Percentiles rank a stretch among this genome's conserved stretches.
These are phyloP conservation scores for Paradendryphiella salina DNA, from an alignment of 2,329 filamentous ascomycete genomes.

Conservation along the genomic window DNA sequence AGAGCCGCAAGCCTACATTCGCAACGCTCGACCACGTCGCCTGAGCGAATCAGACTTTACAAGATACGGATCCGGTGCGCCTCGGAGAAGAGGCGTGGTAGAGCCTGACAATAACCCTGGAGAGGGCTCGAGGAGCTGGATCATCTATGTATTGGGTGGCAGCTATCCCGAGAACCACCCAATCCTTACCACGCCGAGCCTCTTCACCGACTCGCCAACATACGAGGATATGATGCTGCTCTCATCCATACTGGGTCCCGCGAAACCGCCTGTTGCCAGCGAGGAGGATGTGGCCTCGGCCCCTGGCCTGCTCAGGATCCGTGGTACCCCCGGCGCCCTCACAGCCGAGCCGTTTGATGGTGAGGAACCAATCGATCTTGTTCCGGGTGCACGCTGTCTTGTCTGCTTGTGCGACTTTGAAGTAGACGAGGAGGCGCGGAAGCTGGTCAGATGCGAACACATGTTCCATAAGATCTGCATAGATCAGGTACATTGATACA, in stretches of 20 bases:
- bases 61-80: slow-evolving; percentile 64
- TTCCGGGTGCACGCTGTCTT: slow-evolving; percentile 59
- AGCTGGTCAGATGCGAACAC: slow-evolving; percentile 66
- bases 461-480: slow-evolving; percentile 71
- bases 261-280: slow-evolving; percentile 68
- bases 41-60: slow-evolving; percentile 64
- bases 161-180: slow-evolving; percentile 72
- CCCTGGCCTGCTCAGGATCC: slow-evolving; percentile 61
- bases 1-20: slow-evolving; percentile 45
- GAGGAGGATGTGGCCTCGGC: slow-evolving; percentile 66
- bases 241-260: slow-evolving; percentile 67
- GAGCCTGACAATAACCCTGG: slow-evolving; percentile 60
- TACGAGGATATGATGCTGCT: slow-evolving; percentile 74
- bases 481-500: slow-evolving; percentile 61
- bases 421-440: slow-evolving; percentile 62
- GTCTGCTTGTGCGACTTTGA: slow-evolving; percentile 70
- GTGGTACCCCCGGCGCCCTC: slow-evolving; percentile 47
- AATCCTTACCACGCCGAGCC: slow-evolving; percentile 68
- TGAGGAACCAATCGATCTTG: slow-evolving; percentile 33
- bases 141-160: slow-evolving; percentile 72
- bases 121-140: slow-evolving; percentile 65
- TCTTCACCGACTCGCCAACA: slow-evolving; percentile 71
- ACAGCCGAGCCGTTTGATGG: slow-evolving; percentile 54
- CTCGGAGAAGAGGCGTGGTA: slow-evolving; percentile 66
- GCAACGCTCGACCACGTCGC: slow-evolving; percentile 56